Evolutionary conservation across 2,329 filamentous ascomycete species (phyloP).

Genomic region (Paracorniculantispora psalliotae): DNA sequence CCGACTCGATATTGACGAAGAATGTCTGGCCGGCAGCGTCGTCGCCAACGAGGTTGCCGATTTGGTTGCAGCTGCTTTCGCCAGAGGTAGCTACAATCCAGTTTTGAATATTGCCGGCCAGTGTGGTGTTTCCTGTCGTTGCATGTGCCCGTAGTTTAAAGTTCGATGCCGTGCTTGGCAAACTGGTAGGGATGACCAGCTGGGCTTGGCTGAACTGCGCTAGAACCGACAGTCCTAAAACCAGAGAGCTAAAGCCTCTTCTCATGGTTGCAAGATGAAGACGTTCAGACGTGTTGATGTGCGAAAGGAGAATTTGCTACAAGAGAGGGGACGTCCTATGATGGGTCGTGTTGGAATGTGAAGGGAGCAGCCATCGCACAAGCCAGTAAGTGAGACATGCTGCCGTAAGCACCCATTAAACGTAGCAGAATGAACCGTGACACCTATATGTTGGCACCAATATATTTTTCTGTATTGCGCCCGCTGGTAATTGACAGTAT

Average conservation of each 20-base stretch:
- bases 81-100: neutral
- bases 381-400: neutral
- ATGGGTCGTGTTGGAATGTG: neutral
- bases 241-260: too few species aligned
- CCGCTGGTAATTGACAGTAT: too few species aligned
- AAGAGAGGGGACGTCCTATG: too few species aligned
- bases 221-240: neutral
- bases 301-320: too few species aligned
- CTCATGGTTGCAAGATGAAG: too few species aligned
- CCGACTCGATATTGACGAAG: conserved; percentile 2
- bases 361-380: neutral
- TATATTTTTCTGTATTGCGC: neutral
- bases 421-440: too few species aligned
- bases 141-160: conserved; percentile 1
- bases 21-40: neutral
- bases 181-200: neutral
- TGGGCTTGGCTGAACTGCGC: neutral
- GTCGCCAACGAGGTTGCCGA: neutral
- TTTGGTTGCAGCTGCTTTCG: neutral
- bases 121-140: neutral
- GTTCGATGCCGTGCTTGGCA: conserved; percentile 1
- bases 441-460: too few species aligned
- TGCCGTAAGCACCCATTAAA: neutral
- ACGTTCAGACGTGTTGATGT: too few species aligned
- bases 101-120: neutral